phyloP scores from a whole-genome alignment of 2,329 filamentous ascomycete species.

The Curvularia eragrostidis region DNA sequence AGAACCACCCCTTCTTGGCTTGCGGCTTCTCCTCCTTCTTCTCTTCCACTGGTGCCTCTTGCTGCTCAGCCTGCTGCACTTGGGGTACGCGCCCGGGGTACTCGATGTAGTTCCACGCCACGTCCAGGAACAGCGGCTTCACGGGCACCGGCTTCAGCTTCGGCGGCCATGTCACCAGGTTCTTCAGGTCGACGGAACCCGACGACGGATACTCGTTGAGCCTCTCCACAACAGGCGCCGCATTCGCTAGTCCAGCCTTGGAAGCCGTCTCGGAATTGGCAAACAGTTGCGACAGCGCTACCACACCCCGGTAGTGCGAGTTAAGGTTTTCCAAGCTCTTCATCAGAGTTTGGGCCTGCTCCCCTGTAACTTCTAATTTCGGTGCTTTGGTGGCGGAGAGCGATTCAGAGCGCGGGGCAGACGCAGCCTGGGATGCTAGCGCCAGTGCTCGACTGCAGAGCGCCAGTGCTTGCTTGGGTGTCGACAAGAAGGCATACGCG shows the following conservation, averaged over 20 bases:
- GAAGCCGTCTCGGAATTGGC: slow-evolving; percentile 57
- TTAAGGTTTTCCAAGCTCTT: slow-evolving; percentile 72
- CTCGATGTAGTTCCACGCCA: slow-evolving; percentile 96
- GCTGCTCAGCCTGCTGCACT: slow-evolving; percentile 38
- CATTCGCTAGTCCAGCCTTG: slow-evolving; percentile 52
- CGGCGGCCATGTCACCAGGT: slow-evolving; percentile 87
- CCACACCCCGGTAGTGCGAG: slow-evolving; percentile 82
- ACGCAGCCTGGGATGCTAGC: slow-evolving; percentile 62
- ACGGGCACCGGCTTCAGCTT: slow-evolving; percentile 82
- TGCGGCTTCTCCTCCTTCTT: slow-evolving; percentile 46
- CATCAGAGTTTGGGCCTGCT: slow-evolving; percentile 66
- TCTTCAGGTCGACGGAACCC: slow-evolving; percentile 72
- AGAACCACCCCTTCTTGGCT: slow-evolving; percentile 60
- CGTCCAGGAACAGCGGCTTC: slow-evolving; percentile 94
- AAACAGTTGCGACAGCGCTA: slow-evolving; percentile 75
- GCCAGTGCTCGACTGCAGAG: slow-evolving; percentile 76
- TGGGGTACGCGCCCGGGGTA: slow-evolving; percentile 71
- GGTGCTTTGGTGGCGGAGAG: slow-evolving; percentile 56
- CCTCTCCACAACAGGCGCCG: slow-evolving; percentile 73
- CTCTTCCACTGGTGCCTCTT: slow-evolving; percentile 34
- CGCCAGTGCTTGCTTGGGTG: slow-evolving; percentile 80
- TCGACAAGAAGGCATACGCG: slow-evolving; percentile 77
- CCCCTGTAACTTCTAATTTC: slow-evolving; percentile 70
- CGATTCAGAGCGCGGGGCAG: slow-evolving; percentile 46
- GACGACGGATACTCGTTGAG: slow-evolving; percentile 76